Percentiles rank a stretch among this genome's conserved stretches.
Evolutionary conservation across 2,329 filamentous ascomycete species (phyloP).

Genomic region (Waltergamsia citrina): DNA sequence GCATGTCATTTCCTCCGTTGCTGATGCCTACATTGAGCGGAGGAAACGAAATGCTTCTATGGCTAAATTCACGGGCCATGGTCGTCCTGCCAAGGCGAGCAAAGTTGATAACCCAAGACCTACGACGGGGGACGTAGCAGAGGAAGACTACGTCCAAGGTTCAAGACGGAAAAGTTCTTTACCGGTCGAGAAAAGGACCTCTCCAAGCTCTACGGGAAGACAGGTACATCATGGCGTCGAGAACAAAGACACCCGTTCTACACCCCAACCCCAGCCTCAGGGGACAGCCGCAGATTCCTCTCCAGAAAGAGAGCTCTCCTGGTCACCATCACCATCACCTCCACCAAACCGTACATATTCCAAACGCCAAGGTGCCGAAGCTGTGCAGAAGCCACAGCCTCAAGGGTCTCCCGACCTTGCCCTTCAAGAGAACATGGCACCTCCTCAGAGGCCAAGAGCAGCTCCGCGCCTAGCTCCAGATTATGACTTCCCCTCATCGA

Average conservation of each 20-base stretch:
- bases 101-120: too few species aligned
- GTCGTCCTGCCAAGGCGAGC: too few species aligned
- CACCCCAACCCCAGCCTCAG: neutral
- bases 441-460: constrained; percentile 2
- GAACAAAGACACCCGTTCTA: too few species aligned
- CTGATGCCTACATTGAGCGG: neutral
- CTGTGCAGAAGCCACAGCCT: too few species aligned
- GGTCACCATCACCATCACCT: constrained; percentile 1
- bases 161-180: too few species aligned
- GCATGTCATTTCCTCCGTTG: neutral
- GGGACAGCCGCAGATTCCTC: constrained; percentile 3
- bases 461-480: constrained; percentile 6
- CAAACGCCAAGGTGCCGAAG: too few species aligned
- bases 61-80: too few species aligned
- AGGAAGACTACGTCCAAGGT: too few species aligned
- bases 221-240: too few species aligned
- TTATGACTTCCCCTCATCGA: constrained; percentile 10
- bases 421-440: constrained; percentile 4
- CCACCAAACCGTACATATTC: neutral
- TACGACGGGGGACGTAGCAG: too few species aligned
- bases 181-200: too few species aligned
- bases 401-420: neutral
- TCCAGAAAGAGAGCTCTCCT: constrained; percentile 3
- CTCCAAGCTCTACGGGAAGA: too few species aligned
- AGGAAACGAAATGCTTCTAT: neutral